Evolutionary conservation across 2,329 filamentous ascomycete species (phyloP), one percentile per base, ranked within the genome.

Genomic region (Aspergillus calidoustus): DNA sequence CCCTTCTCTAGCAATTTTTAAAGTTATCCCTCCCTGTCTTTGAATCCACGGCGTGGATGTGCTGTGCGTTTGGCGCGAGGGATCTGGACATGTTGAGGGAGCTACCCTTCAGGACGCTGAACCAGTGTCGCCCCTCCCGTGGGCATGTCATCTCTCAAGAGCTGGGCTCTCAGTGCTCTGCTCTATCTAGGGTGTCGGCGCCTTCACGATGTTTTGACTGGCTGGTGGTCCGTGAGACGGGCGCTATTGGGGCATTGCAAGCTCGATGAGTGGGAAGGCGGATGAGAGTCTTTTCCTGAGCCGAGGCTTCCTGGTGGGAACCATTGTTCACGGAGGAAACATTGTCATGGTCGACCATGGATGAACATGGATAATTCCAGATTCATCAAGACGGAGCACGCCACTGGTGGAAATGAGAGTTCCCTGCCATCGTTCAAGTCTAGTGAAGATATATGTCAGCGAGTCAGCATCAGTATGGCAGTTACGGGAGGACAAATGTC

Each of bases 401-500:
- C 58, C 47, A 23, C 30, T 23, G 51, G 49, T 58, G 58, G 56
- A 57, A 51, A 53, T 55, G 22, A 49, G 58, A 61, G 30, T 44
- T n/a, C 47, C 22, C 57, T 48, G 34, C 44, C 53, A 49, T 54
- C 59, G 49, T 55, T 55, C 57, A 59, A 61, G 49, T 66, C 64
- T 59, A 66, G 47, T 61, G 51, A 62, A 54, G 51, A 61, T 56
- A 60, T 58, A 62, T 59, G 49, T 68, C 64, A 66, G 50, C 64
- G 60, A 65, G 57, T 57, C 69, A 60, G 53, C 62, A 54, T 64
- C 65, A 59, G 63, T 63, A 59, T 66, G 63, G 65, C 58, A 66
- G 59, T 69, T 67, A 64, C 66, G 64, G 67, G 68, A 63, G 68
- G 63, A 60, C 66, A 66, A 59, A 70, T 62, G 65, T 67, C 70